phyloP scores from a whole-genome alignment of 139 green algal genomes.

The Spirogloea muscicola region DNA sequence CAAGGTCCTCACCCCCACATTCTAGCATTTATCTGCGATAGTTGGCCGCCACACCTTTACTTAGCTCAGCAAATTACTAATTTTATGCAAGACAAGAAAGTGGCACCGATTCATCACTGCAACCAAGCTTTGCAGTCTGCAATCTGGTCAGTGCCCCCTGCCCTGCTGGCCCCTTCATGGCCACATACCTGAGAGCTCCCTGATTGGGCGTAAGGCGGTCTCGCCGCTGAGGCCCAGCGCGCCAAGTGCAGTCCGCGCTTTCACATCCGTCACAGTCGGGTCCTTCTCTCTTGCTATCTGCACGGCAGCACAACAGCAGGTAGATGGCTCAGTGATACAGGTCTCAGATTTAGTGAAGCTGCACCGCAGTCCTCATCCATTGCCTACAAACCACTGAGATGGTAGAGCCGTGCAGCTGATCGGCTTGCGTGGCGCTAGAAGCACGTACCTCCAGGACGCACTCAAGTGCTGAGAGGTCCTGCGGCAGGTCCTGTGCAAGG shows the following conservation, averaged over 20 bases:
- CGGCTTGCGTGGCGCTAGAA: background rate
- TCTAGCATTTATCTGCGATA: no score
- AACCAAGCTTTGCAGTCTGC: background rate
- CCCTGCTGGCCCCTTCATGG: background rate
- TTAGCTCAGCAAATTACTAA: no score
- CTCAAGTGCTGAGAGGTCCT: constrained; percentile 42
- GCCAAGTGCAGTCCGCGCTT: constrained; percentile 56
- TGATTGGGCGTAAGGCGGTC: constrained; percentile 60
- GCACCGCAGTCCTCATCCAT: no score
- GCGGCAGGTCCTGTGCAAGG: constrained; percentile 70
- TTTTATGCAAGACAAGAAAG: no score
- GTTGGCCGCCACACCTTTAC: no score
- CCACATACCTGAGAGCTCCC: constrained; percentile 19
- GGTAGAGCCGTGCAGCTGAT: no score
- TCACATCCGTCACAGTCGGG: constrained; percentile 55
- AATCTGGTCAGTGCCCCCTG: background rate
- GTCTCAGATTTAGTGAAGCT: no score
- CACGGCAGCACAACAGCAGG: no score
- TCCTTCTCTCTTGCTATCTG: constrained; percentile 52
- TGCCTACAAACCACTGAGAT: no score
- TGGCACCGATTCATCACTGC: background rate
- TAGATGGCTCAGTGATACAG: no score
- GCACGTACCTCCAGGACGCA: constrained; percentile 11
- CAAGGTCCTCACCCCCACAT: no score
- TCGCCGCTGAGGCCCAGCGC: constrained; percentile 63